Percentiles rank a stretch among this genome's conserved stretches.
These are phyloP conservation scores for Daldinia sp. DNA, from an alignment of 2,329 filamentous ascomycete species.

Conservation along the genomic window DNA sequence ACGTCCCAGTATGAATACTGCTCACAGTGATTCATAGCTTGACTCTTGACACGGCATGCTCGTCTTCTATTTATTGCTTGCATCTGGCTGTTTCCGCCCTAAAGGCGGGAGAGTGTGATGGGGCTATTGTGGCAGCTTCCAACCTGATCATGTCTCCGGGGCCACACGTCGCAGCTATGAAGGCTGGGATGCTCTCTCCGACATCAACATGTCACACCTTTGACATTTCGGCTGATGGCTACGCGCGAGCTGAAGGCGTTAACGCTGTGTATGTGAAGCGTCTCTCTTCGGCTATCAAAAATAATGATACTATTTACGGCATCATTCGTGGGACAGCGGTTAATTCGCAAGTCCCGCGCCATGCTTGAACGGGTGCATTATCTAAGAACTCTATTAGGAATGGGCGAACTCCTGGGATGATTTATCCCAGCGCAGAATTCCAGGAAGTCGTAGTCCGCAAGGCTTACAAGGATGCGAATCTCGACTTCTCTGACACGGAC, in stretches of 20 bases:
- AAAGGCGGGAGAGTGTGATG: constrained; percentile 39
- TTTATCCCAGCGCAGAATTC: constrained; percentile 54
- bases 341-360: neutral
- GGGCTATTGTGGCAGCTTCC: constrained; percentile 44
- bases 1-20: neutral
- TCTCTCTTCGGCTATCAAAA: constrained; percentile 48
- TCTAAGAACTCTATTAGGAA: neutral
- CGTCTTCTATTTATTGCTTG: constrained; percentile 46
- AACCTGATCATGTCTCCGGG: constrained; percentile 46
- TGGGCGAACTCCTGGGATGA: constrained; percentile 56
- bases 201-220: constrained; percentile 56
- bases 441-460: constrained; percentile 55
- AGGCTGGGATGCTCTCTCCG: constrained; percentile 53
- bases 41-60: constrained; percentile 52
- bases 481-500: constrained; percentile 43
- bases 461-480: constrained; percentile 52
- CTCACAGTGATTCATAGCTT: constrained; percentile 29
- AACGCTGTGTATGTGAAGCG: constrained; percentile 60
- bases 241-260: constrained; percentile 64
- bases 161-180: constrained; percentile 37
- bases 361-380: neutral
- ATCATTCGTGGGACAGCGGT: constrained; percentile 1
- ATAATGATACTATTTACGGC: constrained; percentile 53
- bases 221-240: constrained; percentile 61
- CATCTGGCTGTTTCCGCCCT: constrained; percentile 42